Base-by-base conservation (phyloP, 805 yeast species). In the Yarrowia hollandica region DNA sequence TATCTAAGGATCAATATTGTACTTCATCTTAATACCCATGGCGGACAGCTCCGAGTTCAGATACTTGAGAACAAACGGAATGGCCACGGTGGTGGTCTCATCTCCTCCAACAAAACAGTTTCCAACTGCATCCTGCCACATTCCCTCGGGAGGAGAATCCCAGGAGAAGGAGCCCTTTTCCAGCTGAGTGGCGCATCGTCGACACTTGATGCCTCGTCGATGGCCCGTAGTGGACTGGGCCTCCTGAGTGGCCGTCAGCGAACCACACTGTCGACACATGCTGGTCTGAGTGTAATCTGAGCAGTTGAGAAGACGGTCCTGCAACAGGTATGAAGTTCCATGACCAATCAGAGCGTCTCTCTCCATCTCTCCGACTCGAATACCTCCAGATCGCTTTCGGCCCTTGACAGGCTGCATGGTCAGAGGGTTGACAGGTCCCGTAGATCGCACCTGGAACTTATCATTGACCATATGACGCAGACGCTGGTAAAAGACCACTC, bases 371-470 rank as follows among this genome's bases (percentile, higher is more conserved):
- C 99, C 99, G 35, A 94, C 96, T 81, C 99, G 95, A 67, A 94
- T 94, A 86, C 99, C 99, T 76, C 99, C 99, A 65, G 87, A 84
- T 77, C 98, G 84, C 85, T 94, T 94, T 78, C 99, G 86, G 69
- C 99, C 99, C 77, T 94, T 94, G 60, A 94, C 99, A 37, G 99
- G 99, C 80, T 94, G 99, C 97, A 92, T 90, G 15, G 98, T 94
- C 72, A 94, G 81, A 33, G 94, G 83, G 74, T 92, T 92, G 23
- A 94, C 98, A 6, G 98, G 98, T 71, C 99, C 99, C 15, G 99
- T 94, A 5, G 97, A 89, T 77, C 99, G 87, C 56, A 94, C 99
- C 78, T 94, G 99, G 88, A 90, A 94, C 82, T 94, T 94, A 73
- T 94, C 99, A 79, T 94, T 94, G 64, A 94, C 99, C 99, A 94